Base-by-base conservation (phyloP, 352 stramenopile genomes). In the Globisporangium nunn region DNA sequence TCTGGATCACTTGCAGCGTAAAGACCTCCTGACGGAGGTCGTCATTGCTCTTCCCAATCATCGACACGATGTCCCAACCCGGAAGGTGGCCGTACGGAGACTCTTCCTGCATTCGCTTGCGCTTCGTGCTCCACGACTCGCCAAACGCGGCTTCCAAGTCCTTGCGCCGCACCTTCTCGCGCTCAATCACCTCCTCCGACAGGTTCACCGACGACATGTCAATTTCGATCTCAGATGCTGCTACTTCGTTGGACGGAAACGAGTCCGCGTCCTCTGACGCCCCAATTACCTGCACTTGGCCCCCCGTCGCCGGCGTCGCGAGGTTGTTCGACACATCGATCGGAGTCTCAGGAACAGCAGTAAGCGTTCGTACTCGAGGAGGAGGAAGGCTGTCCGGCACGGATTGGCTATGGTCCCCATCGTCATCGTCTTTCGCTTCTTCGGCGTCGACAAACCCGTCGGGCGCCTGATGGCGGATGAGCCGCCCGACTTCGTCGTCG, bases 11-110 rank as follows among this genome's bases (percentile, higher is more conserved):
- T 68, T 99, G 96, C 62, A 99, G 85, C 14, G 97, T 96, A 72
- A 99, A 99, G n/a, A 98, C 94, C 71, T 99, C 97, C 72, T 99
- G 97, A 6, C 97, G 82, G 56, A 99, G 71, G 66, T 99, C 97
- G 71, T 99, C 97, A 66, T 99, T 98, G 37, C 92, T 98, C 68
- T 99, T 99, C 35, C 98, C 94, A 68, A 99, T 98, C 69, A 99
- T 96, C 18, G 89, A 96, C 23, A 95, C 79, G 47, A 98, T 91
- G 62, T 98, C 91, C 91, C 92, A 99, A 8, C 89, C 93, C 7
- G 88, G 76, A 18, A 90, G 62, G 15, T 91, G 81, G 18, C 90
- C 95, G 49, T 96, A 90, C 31, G 87, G 83, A 46, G 91, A 98
- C 5, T 74, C 75, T 23, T 82, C 80, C 30, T 82, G 76, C 50